phyloP scores from a whole-genome alignment of 1,284 basidiomycete genomes.

The Tranzscheliella williamsii region DNA sequence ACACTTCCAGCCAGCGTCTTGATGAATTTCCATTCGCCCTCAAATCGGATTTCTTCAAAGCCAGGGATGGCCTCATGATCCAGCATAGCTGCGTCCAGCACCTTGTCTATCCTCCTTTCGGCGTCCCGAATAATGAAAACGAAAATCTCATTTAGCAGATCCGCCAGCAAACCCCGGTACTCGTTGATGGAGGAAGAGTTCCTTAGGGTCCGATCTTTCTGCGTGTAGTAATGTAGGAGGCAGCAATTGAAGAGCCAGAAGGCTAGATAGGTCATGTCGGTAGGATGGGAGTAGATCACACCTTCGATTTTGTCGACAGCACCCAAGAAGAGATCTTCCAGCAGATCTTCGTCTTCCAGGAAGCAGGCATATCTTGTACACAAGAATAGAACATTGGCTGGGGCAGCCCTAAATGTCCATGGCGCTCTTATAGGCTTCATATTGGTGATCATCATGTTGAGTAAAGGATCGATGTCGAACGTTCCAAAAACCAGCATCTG shows the following conservation, averaged over 20 bases:
- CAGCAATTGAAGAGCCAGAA: conserved; percentile 96
- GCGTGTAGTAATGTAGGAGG: conserved; percentile 83
- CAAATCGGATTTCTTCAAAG: conserved; percentile 83
- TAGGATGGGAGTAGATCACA: conserved; percentile 70
- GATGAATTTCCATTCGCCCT: conserved; percentile 78
- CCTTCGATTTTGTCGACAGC: conserved; percentile 91
- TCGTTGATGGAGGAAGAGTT: conserved; percentile 23
- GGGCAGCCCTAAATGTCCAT: conserved; percentile 57
- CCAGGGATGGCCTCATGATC: conserved; percentile 78
- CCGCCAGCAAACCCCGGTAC: conserved; percentile 36
- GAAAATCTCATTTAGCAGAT: conserved; percentile 84
- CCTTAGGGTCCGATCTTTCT: conserved; percentile 62
- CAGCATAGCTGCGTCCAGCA: conserved; percentile 80
- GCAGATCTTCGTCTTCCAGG: conserved; percentile 61
- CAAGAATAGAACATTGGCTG: conserved; percentile 64
- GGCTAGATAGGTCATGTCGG: conserved; percentile 80
- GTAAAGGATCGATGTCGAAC: conserved; percentile 73
- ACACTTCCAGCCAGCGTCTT: conserved; percentile 51
- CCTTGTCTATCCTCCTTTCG: conserved; percentile 82
- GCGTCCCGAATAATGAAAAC: conserved; percentile 93
- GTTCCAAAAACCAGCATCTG: conserved; percentile 88
- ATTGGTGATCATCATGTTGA: conserved; percentile 74
- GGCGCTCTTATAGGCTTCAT: conserved; percentile 67
- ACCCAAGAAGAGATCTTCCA: conserved; percentile 87
- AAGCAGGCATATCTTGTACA: conserved; percentile 74